Percentiles rank a stretch among this genome's conserved stretches.
phyloP scores from a whole-genome alignment of 257 asterid species.

The Solanum chmielewskii region DNA sequence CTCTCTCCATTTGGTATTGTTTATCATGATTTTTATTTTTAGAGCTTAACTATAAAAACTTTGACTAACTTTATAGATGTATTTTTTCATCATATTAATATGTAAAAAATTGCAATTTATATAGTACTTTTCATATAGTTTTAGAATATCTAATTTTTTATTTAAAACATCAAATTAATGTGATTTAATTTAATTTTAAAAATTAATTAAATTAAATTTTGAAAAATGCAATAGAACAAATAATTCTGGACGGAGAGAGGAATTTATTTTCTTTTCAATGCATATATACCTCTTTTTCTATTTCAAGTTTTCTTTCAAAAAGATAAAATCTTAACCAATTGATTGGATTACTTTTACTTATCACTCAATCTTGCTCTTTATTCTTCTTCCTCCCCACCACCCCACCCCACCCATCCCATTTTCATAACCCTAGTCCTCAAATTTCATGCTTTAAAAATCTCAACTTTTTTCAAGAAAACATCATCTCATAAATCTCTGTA shows the following conservation, averaged over 20 bases:
- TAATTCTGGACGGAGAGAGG: fast-evolving
- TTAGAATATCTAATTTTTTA: no score
- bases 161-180: no score
- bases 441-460: not conserved
- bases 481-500: not conserved
- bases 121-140: no score
- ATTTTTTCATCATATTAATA: no score
- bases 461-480: not conserved
- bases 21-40: no score
- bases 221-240: no score
- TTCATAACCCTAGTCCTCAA: constrained; percentile 7
- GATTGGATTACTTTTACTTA: constrained; percentile 28
- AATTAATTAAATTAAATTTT: no score
- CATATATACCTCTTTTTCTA: not conserved
- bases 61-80: no score
- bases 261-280: not conserved
- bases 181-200: no score
- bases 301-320: not conserved
- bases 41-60: no score
- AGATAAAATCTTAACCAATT: not conserved
- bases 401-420: not conserved
- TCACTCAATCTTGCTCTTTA: constrained; percentile 14
- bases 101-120: no score
- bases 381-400: not conserved
- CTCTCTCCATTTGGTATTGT: no score